phyloP scores from a whole-genome alignment of 2,329 filamentous ascomycete genomes.

The Penicillium sumatraense region DNA sequence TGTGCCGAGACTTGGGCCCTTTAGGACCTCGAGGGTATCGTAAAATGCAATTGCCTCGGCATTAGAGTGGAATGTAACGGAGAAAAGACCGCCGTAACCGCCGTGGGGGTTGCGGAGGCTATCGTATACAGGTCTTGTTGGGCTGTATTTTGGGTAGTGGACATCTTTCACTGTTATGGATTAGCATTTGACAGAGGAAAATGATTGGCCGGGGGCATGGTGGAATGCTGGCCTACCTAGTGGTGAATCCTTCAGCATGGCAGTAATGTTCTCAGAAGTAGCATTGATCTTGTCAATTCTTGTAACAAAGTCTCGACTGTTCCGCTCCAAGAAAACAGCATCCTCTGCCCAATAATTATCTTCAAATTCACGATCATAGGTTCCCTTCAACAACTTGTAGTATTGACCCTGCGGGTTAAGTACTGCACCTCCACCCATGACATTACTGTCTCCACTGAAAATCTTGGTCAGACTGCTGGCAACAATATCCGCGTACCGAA shows the following conservation, averaged over 20 bases:
- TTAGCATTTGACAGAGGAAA: constrained; percentile 10
- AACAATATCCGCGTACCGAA: constrained; percentile 86
- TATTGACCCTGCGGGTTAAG: constrained; percentile 70
- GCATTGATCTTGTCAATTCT: constrained; percentile 82
- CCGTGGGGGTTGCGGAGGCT: constrained; percentile 72
- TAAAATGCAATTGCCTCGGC: constrained; percentile 79
- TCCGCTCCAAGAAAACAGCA: constrained; percentile 90
- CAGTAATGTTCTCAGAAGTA: constrained; percentile 83
- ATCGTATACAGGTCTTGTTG: constrained; percentile 76
- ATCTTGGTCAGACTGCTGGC: constrained; percentile 96
- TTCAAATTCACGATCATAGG: constrained; percentile 71
- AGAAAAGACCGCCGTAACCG: constrained; percentile 89
- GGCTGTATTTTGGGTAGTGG: constrained; percentile 83
- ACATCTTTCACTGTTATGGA: constrained; percentile 70
- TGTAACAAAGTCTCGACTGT: constrained; percentile 86
- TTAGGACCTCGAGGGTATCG: constrained; percentile 83
- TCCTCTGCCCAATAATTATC: constrained; percentile 96
- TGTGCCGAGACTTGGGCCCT: constrained; percentile 92
- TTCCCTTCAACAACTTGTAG: constrained; percentile 70
- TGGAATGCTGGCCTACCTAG: constrained; percentile 48
- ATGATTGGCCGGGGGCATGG: too few species aligned
- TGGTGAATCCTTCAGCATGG: constrained; percentile 66
- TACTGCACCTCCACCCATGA: constrained; percentile 84
- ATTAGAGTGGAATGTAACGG: constrained; percentile 74
- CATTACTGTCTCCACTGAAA: constrained; percentile 96